Conservation (phyloP, 1,284 basidiomycete species). For the Chondrostereum purpureum region DNA sequence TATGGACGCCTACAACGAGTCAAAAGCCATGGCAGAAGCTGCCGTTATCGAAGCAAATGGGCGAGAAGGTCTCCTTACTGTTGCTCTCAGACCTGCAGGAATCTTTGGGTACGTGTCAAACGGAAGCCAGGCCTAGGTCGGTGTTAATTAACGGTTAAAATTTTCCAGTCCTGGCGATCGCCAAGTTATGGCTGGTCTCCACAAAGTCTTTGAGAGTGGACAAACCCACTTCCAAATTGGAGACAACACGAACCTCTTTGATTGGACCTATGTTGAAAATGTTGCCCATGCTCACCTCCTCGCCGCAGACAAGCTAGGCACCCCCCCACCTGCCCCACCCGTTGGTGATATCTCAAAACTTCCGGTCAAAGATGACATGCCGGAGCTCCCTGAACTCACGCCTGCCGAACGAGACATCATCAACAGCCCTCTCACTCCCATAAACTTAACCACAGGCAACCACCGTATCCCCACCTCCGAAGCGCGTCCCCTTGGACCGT, state of each 20-base stretch:
- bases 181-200: conserved; percentile 79
- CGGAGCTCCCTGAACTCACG: conserved; percentile 33
- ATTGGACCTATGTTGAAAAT: conserved; percentile 98
- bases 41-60: conserved; percentile 85
- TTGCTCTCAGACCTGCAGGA: conserved; percentile 89
- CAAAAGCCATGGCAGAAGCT: conserved; percentile 90
- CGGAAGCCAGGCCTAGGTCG: conserved; percentile 4
- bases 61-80: conserved; percentile 76
- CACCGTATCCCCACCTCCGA: conserved; percentile 70
- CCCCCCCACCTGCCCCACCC: conserved; percentile 33
- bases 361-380: conserved; percentile 23
- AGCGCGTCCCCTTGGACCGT: conserved; percentile 78
- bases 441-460: conserved; percentile 57
- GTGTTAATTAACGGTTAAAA: conserved; percentile 6
- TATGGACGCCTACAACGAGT: conserved; percentile 92
- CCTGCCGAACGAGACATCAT: conserved; percentile 40
- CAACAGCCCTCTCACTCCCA: conserved; percentile 52
- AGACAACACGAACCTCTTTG: conserved; percentile 89
- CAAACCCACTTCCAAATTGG: conserved; percentile 95
- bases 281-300: conserved; percentile 93
- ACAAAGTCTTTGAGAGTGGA: conserved; percentile 73
- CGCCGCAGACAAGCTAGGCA: conserved; percentile 79
- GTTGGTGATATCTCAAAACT: conserved; percentile 27
- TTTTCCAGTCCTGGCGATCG: conserved; percentile 78
- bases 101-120: conserved; percentile 88